A percentile compares a stretch with the other conserved stretches of the same genome.
Evolutionary conservation across 2,329 filamentous ascomycete species (phyloP).

Genomic region (Ambrosiella beaveri): DNA sequence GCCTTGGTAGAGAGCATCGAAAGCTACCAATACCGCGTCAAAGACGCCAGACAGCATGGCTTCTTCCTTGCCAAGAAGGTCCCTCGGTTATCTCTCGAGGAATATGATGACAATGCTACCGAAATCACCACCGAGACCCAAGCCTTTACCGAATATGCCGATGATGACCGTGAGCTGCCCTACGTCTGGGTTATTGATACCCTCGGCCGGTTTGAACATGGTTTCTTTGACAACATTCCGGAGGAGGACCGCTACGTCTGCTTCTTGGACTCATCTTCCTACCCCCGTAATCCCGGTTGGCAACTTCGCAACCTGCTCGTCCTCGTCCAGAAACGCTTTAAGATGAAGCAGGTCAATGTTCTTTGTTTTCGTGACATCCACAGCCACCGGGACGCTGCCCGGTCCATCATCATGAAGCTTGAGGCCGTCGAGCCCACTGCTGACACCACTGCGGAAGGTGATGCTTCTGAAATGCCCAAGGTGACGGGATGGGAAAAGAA

Average conservation of each 20-base stretch:
- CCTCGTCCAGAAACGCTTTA: slow-evolving; percentile 67
- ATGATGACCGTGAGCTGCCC: slow-evolving; percentile 25
- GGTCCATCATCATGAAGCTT: slow-evolving; percentile 61
- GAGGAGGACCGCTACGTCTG: slow-evolving; percentile 66
- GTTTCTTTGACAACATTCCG: slow-evolving; percentile 62
- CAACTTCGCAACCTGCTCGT: slow-evolving; percentile 78
- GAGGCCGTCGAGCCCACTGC: slow-evolving; percentile 17
- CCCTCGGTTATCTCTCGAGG: slow-evolving; percentile 6
- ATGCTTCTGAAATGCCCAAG: slow-evolving; percentile 51
- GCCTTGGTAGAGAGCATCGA: slow-evolving; percentile 67
- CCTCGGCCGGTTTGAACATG: slow-evolving; percentile 62
- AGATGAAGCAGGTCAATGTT: slow-evolving; percentile 59
- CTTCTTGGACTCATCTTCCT: slow-evolving; percentile 88
- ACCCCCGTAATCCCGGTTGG: slow-evolving; percentile 76
- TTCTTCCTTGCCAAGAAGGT: slow-evolving; percentile 89
- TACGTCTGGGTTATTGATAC: slow-evolving; percentile 65
- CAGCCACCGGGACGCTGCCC: slow-evolving; percentile 56
- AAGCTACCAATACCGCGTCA: slow-evolving; percentile 65
- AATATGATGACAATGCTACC: slow-evolving; percentile 20
- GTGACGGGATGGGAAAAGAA: slow-evolving; percentile 83
- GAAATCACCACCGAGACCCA: slow-evolving; percentile 29
- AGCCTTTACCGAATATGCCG: slow-evolving; percentile 28
- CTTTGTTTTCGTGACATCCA: slow-evolving; percentile 82
- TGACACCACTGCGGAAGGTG: slow-evolving; percentile 18
- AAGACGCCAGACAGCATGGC: slow-evolving; percentile 71